Evolutionary conservation across 2,329 filamentous ascomycete species (phyloP).

Genomic region (Neonectria sp.): DNA sequence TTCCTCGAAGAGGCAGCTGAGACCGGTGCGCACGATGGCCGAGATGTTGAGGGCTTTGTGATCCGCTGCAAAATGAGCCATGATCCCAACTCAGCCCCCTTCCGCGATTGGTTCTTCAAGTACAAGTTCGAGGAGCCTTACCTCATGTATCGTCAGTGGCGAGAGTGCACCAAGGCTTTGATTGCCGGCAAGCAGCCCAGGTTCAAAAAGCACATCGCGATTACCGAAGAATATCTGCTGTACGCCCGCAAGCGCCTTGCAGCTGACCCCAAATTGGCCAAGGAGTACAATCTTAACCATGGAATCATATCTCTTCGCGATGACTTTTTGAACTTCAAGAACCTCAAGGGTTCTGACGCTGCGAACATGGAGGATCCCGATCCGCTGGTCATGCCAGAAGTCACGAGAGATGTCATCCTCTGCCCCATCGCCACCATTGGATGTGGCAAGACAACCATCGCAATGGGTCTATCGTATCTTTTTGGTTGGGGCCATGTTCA

Average conservation of each 20-base stretch:
- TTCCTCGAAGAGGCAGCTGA: slow-evolving; percentile 91
- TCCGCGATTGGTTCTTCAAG: slow-evolving; percentile 99
- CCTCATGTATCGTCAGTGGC: slow-evolving; percentile 98
- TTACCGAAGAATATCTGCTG: slow-evolving; percentile 91
- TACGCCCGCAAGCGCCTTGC: slow-evolving; percentile 84
- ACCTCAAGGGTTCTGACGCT: slow-evolving; percentile 90
- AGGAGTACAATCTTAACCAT: slow-evolving; percentile 87
- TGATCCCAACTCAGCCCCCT: slow-evolving; percentile 67
- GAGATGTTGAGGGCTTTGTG: slow-evolving; percentile 97
- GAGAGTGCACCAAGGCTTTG: slow-evolving; percentile 93
- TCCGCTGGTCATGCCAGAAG: slow-evolving; percentile 63
- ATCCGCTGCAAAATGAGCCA: slow-evolving; percentile 84
- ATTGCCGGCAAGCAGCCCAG: slow-evolving; percentile 82
- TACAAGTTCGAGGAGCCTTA: slow-evolving; percentile 99
- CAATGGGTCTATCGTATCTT: slow-evolving; percentile 83
- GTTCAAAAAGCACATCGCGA: slow-evolving; percentile 88
- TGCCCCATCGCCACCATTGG: slow-evolving; percentile 94
- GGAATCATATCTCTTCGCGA: slow-evolving; percentile 94
- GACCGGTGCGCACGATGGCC: slow-evolving; percentile 89
- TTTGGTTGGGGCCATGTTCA: slow-evolving; percentile 96
- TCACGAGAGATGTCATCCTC: slow-evolving; percentile 81
- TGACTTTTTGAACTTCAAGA: slow-evolving; percentile 87
- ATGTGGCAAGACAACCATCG: slow-evolving; percentile 96
- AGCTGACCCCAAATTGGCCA: slow-evolving; percentile 76
- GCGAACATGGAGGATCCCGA: slow-evolving; percentile 79